These are phyloP conservation scores for Backusella parvicylindrica DNA, from an alignment of 192 early-diverging fungal species.

Conservation along the genomic window DNA sequence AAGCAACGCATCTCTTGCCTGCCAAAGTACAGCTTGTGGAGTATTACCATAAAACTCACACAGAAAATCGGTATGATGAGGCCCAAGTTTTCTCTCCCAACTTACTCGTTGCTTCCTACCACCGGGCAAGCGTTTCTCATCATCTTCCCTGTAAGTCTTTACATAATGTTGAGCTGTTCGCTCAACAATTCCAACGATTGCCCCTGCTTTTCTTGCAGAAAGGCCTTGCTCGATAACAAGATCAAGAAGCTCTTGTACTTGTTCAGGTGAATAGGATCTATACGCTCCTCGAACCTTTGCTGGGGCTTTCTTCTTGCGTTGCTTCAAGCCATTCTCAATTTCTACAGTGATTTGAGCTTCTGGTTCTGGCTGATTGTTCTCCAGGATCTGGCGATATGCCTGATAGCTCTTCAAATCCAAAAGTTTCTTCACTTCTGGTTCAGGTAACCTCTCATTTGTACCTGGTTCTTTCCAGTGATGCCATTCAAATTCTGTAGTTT, in stretches of 20 bases:
- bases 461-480: not conserved
- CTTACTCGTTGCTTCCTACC: not conserved
- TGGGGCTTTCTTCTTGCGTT: not conserved
- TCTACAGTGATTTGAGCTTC: too few species aligned
- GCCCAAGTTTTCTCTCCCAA: not conserved
- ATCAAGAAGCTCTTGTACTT: conserved; percentile 6
- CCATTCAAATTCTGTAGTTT: not conserved
- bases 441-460: not conserved
- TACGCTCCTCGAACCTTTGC: not conserved
- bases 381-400: not conserved
- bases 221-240: not conserved
- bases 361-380: too few species aligned
- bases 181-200: not conserved
- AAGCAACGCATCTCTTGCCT: not conserved
- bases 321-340: too few species aligned
- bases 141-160: not conserved
- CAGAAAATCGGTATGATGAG: not conserved
- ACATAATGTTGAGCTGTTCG: conserved; percentile 6
- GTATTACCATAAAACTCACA: not conserved
- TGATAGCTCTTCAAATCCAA: not conserved
- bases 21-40: conserved; percentile 2
- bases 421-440: not conserved
- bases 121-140: not conserved
- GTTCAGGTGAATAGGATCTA: not conserved
- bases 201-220: not conserved